Evolutionary conservation across 2,329 filamentous ascomycete genomes (phyloP).

Genomic region (Aspergillus uvarum): DNA sequence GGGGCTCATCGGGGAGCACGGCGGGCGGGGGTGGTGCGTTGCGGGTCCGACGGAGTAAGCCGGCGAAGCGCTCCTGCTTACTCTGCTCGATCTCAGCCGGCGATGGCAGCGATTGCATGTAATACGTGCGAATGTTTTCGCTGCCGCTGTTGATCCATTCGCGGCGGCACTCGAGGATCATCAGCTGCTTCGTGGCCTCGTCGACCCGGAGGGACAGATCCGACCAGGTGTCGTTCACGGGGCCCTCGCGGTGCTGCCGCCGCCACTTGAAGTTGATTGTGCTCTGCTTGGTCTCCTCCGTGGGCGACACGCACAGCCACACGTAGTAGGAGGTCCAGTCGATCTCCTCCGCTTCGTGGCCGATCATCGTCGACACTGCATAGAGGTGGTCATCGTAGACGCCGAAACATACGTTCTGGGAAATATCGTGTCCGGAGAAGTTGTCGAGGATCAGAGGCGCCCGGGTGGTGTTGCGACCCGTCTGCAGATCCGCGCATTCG

Average conservation of each 20-base stretch:
- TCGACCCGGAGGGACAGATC: conserved; percentile 63
- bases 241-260: conserved; percentile 66
- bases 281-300: conserved; percentile 37
- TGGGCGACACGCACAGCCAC: conserved; percentile 62
- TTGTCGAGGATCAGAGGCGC: conserved; percentile 55
- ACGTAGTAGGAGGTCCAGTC: conserved; percentile 52
- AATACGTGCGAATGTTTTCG: conserved; percentile 64
- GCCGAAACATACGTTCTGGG: conserved; percentile 69
- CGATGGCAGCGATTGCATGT: conserved; percentile 49
- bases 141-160: conserved; percentile 64
- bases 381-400: conserved; percentile 67
- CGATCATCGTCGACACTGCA: conserved; percentile 62
- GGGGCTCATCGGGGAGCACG: conserved; percentile 29
- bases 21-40: conserved; percentile 15
- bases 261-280: conserved; percentile 61
- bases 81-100: conserved; percentile 26
- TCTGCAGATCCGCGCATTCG: conserved; percentile 51
- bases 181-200: conserved; percentile 57
- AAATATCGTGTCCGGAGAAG: conserved; percentile 64
- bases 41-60: neutral
- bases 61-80: conserved; percentile 1
- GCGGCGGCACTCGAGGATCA: conserved; percentile 66
- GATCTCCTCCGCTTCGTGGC: neutral
- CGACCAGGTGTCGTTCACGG: conserved; percentile 73
- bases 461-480: conserved; percentile 41